Conservation (phyloP, 345 rosid genomes). For the Syzygium jambos region DNA sequence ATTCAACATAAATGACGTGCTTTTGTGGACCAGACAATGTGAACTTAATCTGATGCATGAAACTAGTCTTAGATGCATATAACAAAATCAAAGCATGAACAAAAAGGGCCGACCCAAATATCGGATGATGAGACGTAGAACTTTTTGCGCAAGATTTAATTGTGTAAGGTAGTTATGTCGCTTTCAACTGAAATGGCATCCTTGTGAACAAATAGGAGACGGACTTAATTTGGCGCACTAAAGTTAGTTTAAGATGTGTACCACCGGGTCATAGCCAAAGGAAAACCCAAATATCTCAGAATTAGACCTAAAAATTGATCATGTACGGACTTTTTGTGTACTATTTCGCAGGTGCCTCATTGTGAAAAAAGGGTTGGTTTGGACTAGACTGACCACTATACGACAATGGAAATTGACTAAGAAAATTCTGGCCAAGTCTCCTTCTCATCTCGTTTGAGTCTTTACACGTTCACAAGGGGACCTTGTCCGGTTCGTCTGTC, state of each 20-base stretch:
- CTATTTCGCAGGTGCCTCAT: background rate
- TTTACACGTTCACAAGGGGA: too few relatives aligned
- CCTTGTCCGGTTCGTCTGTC: background rate
- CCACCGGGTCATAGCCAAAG: background rate
- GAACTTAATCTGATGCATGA: background rate
- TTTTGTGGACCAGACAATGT: background rate
- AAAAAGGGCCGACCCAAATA: background rate
- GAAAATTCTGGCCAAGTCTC: background rate
- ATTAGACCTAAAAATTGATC: background rate
- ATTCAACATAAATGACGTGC: background rate
- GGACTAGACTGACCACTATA: too few relatives aligned
- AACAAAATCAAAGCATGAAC: background rate
- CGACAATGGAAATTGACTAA: background rate
- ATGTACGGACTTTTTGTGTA: background rate
- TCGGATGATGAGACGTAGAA: background rate
- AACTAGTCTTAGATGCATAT: background rate
- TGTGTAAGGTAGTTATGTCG: background rate
- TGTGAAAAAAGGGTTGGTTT: background rate
- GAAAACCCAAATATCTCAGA: background rate
- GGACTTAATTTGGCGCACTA: background rate
- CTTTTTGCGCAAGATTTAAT: background rate
- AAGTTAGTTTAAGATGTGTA: background rate
- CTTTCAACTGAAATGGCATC: background rate
- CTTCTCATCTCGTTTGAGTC: background rate
- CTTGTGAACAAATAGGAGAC: background rate